Evolutionary conservation across 805 yeast genomes (phyloP).

Genomic region (Yamadazyma phyllophila): DNA sequence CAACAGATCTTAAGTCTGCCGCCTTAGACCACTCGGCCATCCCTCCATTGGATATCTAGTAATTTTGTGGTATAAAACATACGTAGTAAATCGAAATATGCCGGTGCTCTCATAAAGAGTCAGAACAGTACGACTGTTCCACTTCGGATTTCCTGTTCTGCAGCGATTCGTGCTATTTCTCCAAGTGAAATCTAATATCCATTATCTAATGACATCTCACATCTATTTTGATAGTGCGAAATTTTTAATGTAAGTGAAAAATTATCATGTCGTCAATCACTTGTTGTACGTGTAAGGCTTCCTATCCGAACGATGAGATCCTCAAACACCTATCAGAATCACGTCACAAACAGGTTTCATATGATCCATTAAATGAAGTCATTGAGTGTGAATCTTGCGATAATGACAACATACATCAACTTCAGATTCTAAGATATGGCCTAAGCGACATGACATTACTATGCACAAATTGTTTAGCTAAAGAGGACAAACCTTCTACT

Average conservation of each 20-base stretch:
- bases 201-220: too few species aligned
- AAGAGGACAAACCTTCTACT: slow-evolving; percentile 45
- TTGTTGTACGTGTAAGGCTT: slow-evolving; percentile 13
- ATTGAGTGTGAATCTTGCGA: slow-evolving; percentile 57
- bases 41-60: slow-evolving; percentile 32
- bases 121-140: too few species aligned
- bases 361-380: slow-evolving; percentile 34
- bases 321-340: slow-evolving; percentile 52
- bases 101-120: too few species aligned
- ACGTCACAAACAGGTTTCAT: slow-evolving; percentile 49
- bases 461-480: slow-evolving; percentile 45
- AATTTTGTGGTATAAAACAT: too few species aligned
- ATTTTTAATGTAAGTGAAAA: not conserved
- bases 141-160: too few species aligned
- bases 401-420: slow-evolving; percentile 51
- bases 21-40: slow-evolving; percentile 55
- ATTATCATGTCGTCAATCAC: slow-evolving; percentile 8
- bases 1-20: slow-evolving; percentile 51
- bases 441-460: slow-evolving; percentile 52
- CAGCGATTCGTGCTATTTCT: too few species aligned
- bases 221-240: too few species aligned
- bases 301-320: slow-evolving; percentile 27
- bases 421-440: slow-evolving; percentile 51
- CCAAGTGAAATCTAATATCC: too few species aligned
- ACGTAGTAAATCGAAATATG: too few species aligned